Evolutionary conservation across 805 yeast species (phyloP), one percentile per base, ranked within the genome.

Genomic region (Candida tallmaniae): DNA sequence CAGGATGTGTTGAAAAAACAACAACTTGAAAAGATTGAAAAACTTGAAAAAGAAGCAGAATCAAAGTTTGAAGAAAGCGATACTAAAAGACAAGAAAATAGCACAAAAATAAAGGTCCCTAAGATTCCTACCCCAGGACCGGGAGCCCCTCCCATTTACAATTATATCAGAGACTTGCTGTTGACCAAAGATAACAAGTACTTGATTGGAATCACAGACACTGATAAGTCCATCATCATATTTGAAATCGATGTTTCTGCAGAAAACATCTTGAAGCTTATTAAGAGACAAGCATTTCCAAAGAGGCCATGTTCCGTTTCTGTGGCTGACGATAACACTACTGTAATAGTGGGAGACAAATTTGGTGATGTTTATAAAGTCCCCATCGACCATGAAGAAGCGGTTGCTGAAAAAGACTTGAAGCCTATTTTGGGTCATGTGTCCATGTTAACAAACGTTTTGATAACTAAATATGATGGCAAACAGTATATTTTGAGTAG

Each of bases 381-480:
- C 24, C 61, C 70, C 2, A 59, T 78, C 19, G 62, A 61, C 15
- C 52, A 54, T 10, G 47, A 56, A 3, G 59, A 49, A 1, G 48
- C 70, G 1, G 55, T 62, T 2, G 68, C 70, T 4, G 74, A 72
- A 29, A 55, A 76, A 28, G 33, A 43, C 1, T 47, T 65, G 32
- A 72, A 65, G 24, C 97, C 97, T 2, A 69, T 90, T 5, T 62
- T 90, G 35, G 99, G 99, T 6, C 99, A 93, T 59, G 97, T 93
- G 4, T 89, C 97, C 3, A 87, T 93, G 96, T 72, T 93, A 41
- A 83, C 95, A n/a, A 87, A 80, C 42, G 72, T 89, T 2, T 51
- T 69, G 19, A 62, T 78, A 18, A 58, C 65, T 20, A 39, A 46
- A 15, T 41, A 52, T 23, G 32, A 49, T 6, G 73, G 68, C 6